phyloP scores from a whole-genome alignment of 2,329 filamentous ascomycete genomes.

The Exophiala mesophila region DNA sequence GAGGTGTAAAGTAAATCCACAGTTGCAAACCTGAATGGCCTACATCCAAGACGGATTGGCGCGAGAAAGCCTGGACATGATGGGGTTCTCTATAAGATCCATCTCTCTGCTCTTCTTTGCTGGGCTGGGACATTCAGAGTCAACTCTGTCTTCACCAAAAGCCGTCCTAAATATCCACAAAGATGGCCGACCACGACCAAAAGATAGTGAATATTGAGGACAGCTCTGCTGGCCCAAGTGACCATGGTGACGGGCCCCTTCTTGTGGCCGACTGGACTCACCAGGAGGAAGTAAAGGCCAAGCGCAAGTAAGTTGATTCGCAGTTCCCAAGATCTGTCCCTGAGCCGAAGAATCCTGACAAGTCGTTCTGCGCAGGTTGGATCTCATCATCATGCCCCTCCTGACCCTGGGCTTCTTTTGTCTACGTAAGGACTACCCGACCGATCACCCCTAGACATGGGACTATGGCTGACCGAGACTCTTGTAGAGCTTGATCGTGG shows the following conservation, averaged over 20 bases:
- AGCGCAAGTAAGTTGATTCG: slow-evolving; percentile 21
- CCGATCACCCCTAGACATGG: slow-evolving; percentile 22
- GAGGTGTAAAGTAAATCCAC: no score
- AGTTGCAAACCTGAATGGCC: no score
- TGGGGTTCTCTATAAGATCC: slow-evolving; percentile 1
- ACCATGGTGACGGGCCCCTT: slow-evolving; percentile 12
- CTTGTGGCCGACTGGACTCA: slow-evolving; percentile 15
- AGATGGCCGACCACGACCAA: slow-evolving; percentile 2
- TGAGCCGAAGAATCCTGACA: no score
- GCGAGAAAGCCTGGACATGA: neutral
- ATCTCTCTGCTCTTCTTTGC: no score
- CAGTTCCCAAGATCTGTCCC: no score
- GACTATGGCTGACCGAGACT: neutral
- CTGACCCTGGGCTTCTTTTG: slow-evolving; percentile 29
- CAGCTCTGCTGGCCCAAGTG: slow-evolving; percentile 4
- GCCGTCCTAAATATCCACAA: no score
- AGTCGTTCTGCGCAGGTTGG: slow-evolving; percentile 17
- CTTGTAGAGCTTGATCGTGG: slow-evolving; percentile 19
- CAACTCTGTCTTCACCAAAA: no score
- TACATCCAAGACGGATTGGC: neutral
- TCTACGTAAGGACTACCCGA: slow-evolving; percentile 31
- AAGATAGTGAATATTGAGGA: slow-evolving; percentile 7
- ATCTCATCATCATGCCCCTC: slow-evolving; percentile 27
- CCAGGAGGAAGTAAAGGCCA: slow-evolving; percentile 18
- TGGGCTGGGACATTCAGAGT: no score